A percentile compares a stretch with the other conserved stretches of the same genome.
These are phyloP conservation scores for Scutellaria galericulata DNA, from an alignment of 257 asterid genomes.

Conservation along the genomic window DNA sequence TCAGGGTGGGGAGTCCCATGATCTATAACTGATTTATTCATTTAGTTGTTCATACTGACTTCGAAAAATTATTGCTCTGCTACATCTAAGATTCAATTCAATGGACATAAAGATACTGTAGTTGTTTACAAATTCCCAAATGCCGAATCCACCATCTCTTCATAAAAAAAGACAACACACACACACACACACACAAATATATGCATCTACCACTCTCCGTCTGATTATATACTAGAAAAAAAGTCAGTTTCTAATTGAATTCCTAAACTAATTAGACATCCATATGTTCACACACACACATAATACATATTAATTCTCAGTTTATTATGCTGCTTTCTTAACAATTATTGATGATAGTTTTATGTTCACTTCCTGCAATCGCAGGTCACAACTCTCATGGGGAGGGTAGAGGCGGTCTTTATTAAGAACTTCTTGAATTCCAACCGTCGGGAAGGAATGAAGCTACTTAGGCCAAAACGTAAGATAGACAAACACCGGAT, in stretches of 20 bases:
- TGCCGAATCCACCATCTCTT: background rate
- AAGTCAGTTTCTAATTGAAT: background rate
- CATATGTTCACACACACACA: background rate
- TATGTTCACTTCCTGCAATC: slow-evolving; percentile 16
- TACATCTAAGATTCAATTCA: background rate
- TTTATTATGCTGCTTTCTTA: slow-evolving; percentile 5
- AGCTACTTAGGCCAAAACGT: slow-evolving; percentile 71
- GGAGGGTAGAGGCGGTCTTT: slow-evolving; percentile 65
- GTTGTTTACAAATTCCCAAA: background rate
- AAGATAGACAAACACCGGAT: slow-evolving; percentile 63
- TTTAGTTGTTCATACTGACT: no score
- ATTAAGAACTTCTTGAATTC: slow-evolving; percentile 61
- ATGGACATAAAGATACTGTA: background rate
- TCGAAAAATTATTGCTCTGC: background rate
- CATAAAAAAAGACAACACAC: background rate
- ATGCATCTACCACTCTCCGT: background rate
- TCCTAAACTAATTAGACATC: slow-evolving; percentile 1
- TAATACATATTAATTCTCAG: background rate
- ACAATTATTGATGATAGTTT: background rate
- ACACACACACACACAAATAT: background rate
- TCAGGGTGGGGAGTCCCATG: no score
- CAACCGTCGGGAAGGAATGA: slow-evolving; percentile 78
- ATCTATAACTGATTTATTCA: no score
- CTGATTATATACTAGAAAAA: slow-evolving; percentile 3
- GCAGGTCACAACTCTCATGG: slow-evolving; percentile 70